phyloP scores from a whole-genome alignment of 2,329 filamentous ascomycete genomes.

The Claviceps digitariae region DNA sequence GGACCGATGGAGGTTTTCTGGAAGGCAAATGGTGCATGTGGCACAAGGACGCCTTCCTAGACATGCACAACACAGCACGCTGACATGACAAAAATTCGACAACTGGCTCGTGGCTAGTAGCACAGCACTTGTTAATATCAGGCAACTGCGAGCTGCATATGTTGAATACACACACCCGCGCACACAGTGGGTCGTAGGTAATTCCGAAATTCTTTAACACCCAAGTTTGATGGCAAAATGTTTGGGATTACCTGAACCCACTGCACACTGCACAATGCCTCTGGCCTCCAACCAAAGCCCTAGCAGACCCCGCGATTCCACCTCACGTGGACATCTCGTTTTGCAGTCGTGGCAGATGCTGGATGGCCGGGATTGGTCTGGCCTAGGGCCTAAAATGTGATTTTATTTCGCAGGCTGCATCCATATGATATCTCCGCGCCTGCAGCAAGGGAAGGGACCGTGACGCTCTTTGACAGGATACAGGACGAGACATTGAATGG shows the following conservation, averaged over 20 bases:
- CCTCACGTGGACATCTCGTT: conserved; percentile 8
- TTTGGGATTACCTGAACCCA: not conserved
- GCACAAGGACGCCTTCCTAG: not conserved
- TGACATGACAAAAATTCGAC: not conserved
- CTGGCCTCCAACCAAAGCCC: conserved; percentile 4
- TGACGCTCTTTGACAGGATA: not conserved
- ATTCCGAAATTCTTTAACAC: too few relatives aligned
- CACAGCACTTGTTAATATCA: not conserved
- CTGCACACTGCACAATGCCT: not conserved
- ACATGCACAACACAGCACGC: not conserved
- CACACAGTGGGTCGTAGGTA: too few relatives aligned
- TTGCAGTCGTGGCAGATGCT: conserved; percentile 7
- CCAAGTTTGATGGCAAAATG: too few relatives aligned
- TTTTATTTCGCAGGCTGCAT: not conserved
- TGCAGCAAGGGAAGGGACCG: not conserved
- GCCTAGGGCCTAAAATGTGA: not conserved
- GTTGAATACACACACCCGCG: not conserved
- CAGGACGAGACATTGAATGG: not conserved
- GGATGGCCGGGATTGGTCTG: conserved; percentile 4
- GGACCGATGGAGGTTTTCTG: not conserved
- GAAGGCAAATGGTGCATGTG: not conserved
- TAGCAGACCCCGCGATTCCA: conserved; percentile 6
- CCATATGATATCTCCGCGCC: not conserved
- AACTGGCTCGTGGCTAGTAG: not conserved
- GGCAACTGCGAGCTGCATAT: not conserved